phyloP scores from a whole-genome alignment of 148 eudicot species.

The Linanthus parryae region DNA sequence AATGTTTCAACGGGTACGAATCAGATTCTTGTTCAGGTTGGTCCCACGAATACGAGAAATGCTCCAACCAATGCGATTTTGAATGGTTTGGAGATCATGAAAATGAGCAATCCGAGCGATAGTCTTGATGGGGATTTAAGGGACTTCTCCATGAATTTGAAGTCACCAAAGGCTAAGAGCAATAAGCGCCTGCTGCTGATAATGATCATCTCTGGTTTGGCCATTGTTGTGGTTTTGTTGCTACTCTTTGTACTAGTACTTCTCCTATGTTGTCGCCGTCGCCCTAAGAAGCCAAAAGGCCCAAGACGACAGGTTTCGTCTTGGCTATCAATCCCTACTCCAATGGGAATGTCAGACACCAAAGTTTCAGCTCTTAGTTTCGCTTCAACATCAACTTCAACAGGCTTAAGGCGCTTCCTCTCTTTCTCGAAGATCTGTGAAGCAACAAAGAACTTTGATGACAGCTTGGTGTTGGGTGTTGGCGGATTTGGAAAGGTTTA shows the following conservation, averaged over 20 bases:
- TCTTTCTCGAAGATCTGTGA: conserved; percentile 15
- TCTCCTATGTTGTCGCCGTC: conserved; percentile 7
- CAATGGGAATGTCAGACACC: conserved; percentile 11
- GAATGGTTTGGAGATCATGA: conserved; percentile 22
- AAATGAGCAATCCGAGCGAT: conserved; percentile 15
- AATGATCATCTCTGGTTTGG: conserved; percentile 5
- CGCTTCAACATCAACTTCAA: conserved; percentile 10
- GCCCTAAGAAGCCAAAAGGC: conserved; percentile 8
- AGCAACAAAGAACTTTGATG: conserved; percentile 16
- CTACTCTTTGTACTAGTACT: background rate
- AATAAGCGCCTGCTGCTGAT: conserved; percentile 4
- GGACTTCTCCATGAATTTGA: background rate
- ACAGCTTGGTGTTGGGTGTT: conserved; percentile 15
- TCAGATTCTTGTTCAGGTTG: conserved; percentile 13
- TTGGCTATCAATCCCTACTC: conserved; percentile 13
- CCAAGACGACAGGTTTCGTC: background rate
- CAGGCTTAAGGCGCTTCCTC: conserved; percentile 7
- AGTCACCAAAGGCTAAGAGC: background rate
- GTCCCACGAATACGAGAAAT: conserved; percentile 7
- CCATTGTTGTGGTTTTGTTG: conserved; percentile 5
- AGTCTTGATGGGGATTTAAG: conserved; percentile 15
- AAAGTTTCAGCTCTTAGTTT: conserved; percentile 11
- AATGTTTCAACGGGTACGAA: conserved; percentile 9
- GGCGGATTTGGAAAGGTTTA: conserved; percentile 23
- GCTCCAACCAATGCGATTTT: conserved; percentile 12